Percentiles rank a stretch among this genome's conserved stretches.
phyloP scores from a whole-genome alignment of 2,329 filamentous ascomycete genomes.

The Tympanopsis confertula region DNA sequence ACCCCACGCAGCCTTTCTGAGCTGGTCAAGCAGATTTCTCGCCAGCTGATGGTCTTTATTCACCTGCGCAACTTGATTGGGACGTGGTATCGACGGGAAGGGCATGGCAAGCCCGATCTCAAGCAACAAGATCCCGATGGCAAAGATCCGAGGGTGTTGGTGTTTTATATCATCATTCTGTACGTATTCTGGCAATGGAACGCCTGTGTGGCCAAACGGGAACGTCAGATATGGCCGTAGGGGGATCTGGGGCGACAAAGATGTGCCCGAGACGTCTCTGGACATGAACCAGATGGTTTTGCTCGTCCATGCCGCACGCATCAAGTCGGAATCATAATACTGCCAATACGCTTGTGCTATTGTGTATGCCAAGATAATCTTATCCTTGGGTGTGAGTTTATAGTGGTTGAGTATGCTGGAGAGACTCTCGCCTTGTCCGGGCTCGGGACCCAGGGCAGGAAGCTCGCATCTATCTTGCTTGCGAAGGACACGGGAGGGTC shows the following conservation, averaged over 20 bases:
- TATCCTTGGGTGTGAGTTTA: slow-evolving; percentile 4
- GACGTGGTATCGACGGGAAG: not conserved
- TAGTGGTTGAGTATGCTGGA: too few relatives aligned
- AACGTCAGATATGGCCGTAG: not conserved
- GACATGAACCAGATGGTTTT: slow-evolving; percentile 7
- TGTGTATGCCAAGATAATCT: slow-evolving; percentile 4
- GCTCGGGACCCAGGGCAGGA: too few relatives aligned
- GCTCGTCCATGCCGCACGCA: slow-evolving; percentile 6
- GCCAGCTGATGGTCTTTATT: not conserved
- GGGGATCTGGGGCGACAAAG: not conserved
- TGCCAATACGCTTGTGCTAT: slow-evolving; percentile 6
- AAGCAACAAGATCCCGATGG: slow-evolving; percentile 1
- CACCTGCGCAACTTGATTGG: not conserved
- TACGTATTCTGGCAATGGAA: too few relatives aligned
- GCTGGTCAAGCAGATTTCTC: not conserved
- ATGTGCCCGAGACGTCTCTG: too few relatives aligned
- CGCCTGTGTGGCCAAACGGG: not conserved
- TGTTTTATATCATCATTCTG: too few relatives aligned
- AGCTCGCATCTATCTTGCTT: too few relatives aligned
- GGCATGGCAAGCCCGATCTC: slow-evolving; percentile 1
- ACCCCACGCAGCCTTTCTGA: not conserved
- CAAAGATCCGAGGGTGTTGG: not conserved
- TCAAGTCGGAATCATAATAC: slow-evolving; percentile 7
- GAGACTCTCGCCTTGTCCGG: too few relatives aligned
- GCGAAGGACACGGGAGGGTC: too few relatives aligned